Conservation (phyloP, 2,329 filamentous ascomycete genomes). For the Lasiodiplodia gonubiensis region DNA sequence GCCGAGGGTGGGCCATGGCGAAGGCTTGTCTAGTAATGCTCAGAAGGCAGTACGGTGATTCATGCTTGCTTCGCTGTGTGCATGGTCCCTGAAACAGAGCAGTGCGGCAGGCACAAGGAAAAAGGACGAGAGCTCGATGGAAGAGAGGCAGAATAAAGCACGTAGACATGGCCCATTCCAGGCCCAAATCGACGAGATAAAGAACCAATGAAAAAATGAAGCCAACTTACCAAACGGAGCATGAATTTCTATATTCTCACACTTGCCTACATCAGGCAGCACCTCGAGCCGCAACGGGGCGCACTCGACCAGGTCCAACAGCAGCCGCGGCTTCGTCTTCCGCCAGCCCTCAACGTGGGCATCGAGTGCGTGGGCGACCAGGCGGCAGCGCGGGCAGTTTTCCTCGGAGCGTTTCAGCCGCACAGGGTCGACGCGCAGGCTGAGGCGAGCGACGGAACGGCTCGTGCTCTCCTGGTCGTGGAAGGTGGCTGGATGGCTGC, state of each 20-base stretch:
- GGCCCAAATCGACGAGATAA: too few relatives aligned
- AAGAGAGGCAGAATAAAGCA: background rate
- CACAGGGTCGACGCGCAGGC: background rate
- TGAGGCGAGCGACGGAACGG: conserved; percentile 2
- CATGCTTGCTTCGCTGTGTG: background rate
- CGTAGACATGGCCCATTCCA: background rate
- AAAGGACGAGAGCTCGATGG: background rate
- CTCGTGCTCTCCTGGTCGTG: background rate
- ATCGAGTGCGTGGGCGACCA: conserved; percentile 2
- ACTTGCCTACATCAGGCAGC: background rate
- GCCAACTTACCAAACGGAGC: background rate
- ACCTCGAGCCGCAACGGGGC: conserved; percentile 2
- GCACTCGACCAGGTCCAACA: conserved; percentile 4
- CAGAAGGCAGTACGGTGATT: background rate
- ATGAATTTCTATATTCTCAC: conserved; percentile 3
- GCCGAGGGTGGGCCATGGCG: conserved; percentile 7
- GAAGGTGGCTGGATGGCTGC: conserved; percentile 15
- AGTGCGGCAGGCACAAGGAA: background rate
- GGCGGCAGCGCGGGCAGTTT: background rate
- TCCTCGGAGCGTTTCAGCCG: conserved; percentile 4
- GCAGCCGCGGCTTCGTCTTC: conserved; percentile 2
- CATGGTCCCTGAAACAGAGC: too few relatives aligned
- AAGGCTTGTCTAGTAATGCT: conserved; percentile 1
- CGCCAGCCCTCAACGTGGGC: background rate
- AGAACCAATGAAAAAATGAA: background rate